Base-by-base conservation (phyloP, 129 eudicot species). In the Lactuca sativa region DNA sequence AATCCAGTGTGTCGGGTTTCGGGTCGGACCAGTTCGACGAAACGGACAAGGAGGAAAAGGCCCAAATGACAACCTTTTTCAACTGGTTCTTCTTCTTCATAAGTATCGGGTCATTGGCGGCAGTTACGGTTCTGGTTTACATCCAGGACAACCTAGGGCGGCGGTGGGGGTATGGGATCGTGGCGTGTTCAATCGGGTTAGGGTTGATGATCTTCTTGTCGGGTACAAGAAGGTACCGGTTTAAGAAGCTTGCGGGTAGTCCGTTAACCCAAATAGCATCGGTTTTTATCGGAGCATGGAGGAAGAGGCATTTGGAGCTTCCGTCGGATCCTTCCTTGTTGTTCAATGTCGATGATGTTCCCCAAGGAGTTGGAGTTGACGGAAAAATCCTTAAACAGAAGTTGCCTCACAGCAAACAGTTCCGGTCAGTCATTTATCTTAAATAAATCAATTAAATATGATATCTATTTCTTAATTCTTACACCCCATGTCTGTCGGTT, bases 1-100 rank as follows among this genome's bases (percentile, higher is more conserved):
- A 92, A 51, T 89, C 98, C 7, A 92, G 98, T 16, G 98, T 92
- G 3, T 92, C 98, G 1, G 98, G 98, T 2, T 86, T 92, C 74
- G 98, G 98, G 30, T 89, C 98, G 10, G 98, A 92, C 76, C 98
- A 92, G 37, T 92, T 92, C 65, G 96, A 92, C 38, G 98, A 92
- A 13, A 44, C 87, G 0, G 75, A 89, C 84, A 71, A 77, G 64
- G 77, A 70, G 34, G 98, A 93, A 41, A 83, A 78, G 51, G 59
- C 51, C 32, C 87, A 78, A 41, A 93, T 93, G 98, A 77, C 86
- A 3, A 81, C 82, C 56, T 93, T 93, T 81, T 93, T 93, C 73
- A 89, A 85, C 78, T 93, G 98, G 96, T 93, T 93, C 77, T 93
- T 86, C 59, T 92, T 92, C 90, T 86, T 92, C 77, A 92, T 92